Evolutionary conservation across 2,329 filamentous ascomycete species (phyloP), one percentile per base, ranked within the genome.

Genomic region (Talaromyces atroroseus): DNA sequence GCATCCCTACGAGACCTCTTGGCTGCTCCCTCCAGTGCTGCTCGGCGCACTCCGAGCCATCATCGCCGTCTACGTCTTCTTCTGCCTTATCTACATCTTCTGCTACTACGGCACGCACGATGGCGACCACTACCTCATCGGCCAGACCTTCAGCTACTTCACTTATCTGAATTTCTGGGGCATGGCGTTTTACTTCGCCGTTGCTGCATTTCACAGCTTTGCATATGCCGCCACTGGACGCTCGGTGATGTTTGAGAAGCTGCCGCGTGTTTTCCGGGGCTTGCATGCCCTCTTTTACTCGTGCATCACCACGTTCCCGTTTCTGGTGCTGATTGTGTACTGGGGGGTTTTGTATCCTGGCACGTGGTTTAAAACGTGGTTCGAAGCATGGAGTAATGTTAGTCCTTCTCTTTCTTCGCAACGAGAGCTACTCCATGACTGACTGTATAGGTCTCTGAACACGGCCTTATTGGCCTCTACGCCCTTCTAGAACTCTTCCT

Each of bases 111-210:
- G 84, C 65, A 74, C 77, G n/a, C 78, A 40, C 11, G 24, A 82
- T 67, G 68, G 71, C 34, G 60, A 79, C 49, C 80, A 78, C 66
- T 61, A 66, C 34, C 66, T 65, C 1, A 80, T 82, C 24, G 74
- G 77, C 52, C 72, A 77, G 47, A 80, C 80, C 47, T 94, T 95
- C 76, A 89, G 85, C 64, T 95, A 84, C 78, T 95, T 95, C 76
- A 95, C 90, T 26, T 78, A 85, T 65, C 76, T 94, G 58, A 89
- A 87, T 10, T 94, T 87, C 78, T 94, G 88, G 88, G 89, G 89
- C 1, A 74, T 92, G 36, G 85, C 82, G 23, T 92, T 92, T 74
- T 95, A 95, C 78, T 86, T 87, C 68, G 77, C 85, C 56, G 75
- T 86, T 65, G 79, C 87, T 1, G 78, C 86, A 18, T 60, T 83